Percentiles rank a stretch among this genome's conserved stretches.
Conservation (phyloP, 2,329 filamentous ascomycete species). For the Malbranchea cinnamomea region DNA sequence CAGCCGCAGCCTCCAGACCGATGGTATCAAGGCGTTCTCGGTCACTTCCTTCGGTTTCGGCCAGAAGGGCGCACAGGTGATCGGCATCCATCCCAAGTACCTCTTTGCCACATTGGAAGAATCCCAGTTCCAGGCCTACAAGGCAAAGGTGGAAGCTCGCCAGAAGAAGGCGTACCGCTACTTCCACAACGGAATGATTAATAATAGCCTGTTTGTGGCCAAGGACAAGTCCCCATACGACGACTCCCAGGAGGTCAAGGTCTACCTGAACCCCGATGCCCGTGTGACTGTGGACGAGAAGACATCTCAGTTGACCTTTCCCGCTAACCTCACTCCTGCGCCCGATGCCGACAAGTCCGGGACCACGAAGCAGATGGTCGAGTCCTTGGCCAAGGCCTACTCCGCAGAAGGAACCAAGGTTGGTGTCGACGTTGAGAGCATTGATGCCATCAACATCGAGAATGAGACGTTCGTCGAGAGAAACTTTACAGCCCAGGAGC, state of each 20-base stretch:
- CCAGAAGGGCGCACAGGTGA: slow-evolving; percentile 94
- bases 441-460: slow-evolving; percentile 74
- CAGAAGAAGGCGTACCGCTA: slow-evolving; percentile 99
- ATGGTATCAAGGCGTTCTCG: slow-evolving; percentile 96
- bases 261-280: slow-evolving; percentile 88
- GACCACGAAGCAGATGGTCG: slow-evolving; percentile 60
- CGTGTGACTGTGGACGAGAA: slow-evolving; percentile 80
- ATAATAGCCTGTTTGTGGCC: slow-evolving; percentile 93
- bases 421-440: slow-evolving; percentile 85
- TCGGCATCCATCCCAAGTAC: slow-evolving; percentile 94
- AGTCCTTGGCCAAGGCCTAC: slow-evolving; percentile 56
- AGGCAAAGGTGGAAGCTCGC: slow-evolving; percentile 71
- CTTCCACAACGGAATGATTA: slow-evolving; percentile 97
- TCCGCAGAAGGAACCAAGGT: slow-evolving; percentile 56
- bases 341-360: slow-evolving; percentile 38
- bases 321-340: slow-evolving; percentile 52
- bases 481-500: slow-evolving; percentile 80
- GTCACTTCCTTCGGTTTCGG: slow-evolving; percentile 99
- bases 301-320: slow-evolving; percentile 60
- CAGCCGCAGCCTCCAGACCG: slow-evolving; percentile 86
- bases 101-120: slow-evolving; percentile 88
- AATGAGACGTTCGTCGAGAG: slow-evolving; percentile 90
- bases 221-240: slow-evolving; percentile 85
- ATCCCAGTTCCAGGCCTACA: slow-evolving; percentile 67
- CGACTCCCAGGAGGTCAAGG: slow-evolving; percentile 68